Evolutionary conservation across 2,329 filamentous ascomycete species (phyloP), one percentile per base, ranked within the genome.

Genomic region (Magnaporthiopsis rhizophila): DNA sequence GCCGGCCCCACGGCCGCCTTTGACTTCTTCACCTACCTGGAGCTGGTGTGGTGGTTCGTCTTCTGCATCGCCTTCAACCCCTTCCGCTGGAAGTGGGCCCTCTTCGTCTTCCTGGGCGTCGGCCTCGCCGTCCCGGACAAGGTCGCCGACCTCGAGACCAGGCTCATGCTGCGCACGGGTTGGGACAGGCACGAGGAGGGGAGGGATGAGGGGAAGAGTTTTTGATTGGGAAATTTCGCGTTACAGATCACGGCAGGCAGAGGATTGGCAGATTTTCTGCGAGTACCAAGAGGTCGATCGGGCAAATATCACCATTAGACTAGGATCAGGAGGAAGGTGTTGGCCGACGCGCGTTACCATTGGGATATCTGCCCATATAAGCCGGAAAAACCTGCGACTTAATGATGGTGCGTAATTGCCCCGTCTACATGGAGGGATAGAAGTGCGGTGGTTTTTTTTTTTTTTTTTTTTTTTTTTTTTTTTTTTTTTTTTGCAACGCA

Each of bases 1-100:
- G 80, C 81, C 13, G 86, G 89, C 2, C 91, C 91, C 0, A 90
- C 86, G 0, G 87, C 85, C 0, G 90, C 91, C 0, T 94, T 96
- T 70, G 91, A 96, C 73, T 96, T 96, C 78, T 95, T 96, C 73
- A 96, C 92, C 0, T 96, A 96, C 70, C 82, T 89, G 0, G 92
- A 96, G 75, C 78, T 96, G 62, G 72, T 95, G 5, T 96, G 90
- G 80, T 96, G 91, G 92, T 95, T 94, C 68, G 73, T 86, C 7
- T 96, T 95, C 71, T 89, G 89, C 65, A 86, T 94, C 58, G 78
- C 83, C 5, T 83, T 95, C 70, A 96, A 96, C 72, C 92, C 92
- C 0, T 96, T 96, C 75, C 80, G 91, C 11, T 96, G 91, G 91
- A 96, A 96, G 78, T 96, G 91, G 92, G 90, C 88, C 0, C 73